Base-by-base conservation (phyloP, 768 basidiomycete species). In the Mrakia blollopis region DNA sequence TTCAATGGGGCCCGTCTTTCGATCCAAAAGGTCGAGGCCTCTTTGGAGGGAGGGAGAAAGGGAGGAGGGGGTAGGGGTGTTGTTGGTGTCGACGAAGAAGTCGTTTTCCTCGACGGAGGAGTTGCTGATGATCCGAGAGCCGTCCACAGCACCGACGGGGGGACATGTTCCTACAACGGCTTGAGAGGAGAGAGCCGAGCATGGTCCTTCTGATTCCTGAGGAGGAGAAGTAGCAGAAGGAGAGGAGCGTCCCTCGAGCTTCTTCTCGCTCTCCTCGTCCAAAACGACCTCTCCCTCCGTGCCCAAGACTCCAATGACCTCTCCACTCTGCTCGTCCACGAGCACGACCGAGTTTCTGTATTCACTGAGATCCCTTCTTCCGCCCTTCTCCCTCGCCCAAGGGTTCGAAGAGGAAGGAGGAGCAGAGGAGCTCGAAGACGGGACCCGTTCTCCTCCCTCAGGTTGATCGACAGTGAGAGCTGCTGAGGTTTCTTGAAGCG, bases 341-440 rank as follows among this genome's bases (percentile, higher is more conserved):
- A 68, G 65, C 1, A 68, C 35, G 35, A 68, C 39, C 16, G 65
- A 68, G 65, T 68, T 68, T 25, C 65, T 68, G 39, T 39, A 68
- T n/a, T 13, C 65, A 13, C 65, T 68, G 21, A 68, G 10, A 21
- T 41, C 65, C 25, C 65, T 28, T 13, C 57, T 41, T 11, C 18
- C 21, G 3, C 39, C 39, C 39, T 68, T 68, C 65, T 68, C 65
- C 11, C 65, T 21, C 18, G 37, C 65, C 65, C 65, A 37, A 39
- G 37, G 65, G 65, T 68, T 68, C 1, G 18, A 25, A 21, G 37
- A 16, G 9, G 25, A 39, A 23, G 37, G 37, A 39, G 65, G 37
- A 39, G 13, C 5, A 67, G 65, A 35, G 37, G 65, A 25, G 65
- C 6, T 41, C 32, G 63, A 30, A 11, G 63, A 37, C 30, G 63